Evolutionary conservation across 106 monocot species (phyloP), one percentile per base, ranked within the genome.

Genomic region (Phalaenopsis equestris): DNA sequence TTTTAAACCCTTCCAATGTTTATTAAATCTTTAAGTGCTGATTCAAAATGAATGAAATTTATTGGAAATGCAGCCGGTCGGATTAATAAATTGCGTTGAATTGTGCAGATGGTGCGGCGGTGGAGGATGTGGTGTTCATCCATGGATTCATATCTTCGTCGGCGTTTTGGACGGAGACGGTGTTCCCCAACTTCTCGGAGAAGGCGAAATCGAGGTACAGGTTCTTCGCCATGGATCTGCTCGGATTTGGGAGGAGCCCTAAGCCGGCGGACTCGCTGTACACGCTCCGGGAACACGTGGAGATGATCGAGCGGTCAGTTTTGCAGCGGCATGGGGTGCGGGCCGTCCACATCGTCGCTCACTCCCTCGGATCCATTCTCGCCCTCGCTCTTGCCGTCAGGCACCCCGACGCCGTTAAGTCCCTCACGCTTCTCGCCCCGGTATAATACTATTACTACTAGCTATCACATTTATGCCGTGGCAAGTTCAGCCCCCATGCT

Each of bases 121-220:
- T 45, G 23, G 93, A 88, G 67, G 88, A 91, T 74, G 88, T 96
- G 37, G 36, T 97, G 18, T 97, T 97, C 86, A 92, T 97, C 77
- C 94, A 94, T 56, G 94, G 96, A 0, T 97, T 97, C 85, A 92
- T 97, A 55, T 97, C 96, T 2, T 97, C 94, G 2, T 97, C 96
- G 1, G 8, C 77, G 67, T 94, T 94, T 77, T 97, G 96, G 96
- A 94, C 94, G 42, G 96, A 97, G 85, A 97, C 96, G 39, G 86
- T 97, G 52, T 94, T 97, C 72, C 89, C 86, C 1, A 89, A 88
- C 73, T 86, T 97, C 64, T 80, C 79, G 6, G 85, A 84, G 43
- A 72, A 18, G 52, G 82, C 92, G 24, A 84, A 77, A 57, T 75
- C 84, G 38, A 84, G 56, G 67, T 92, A 90, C 87, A 78, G 91